Evolutionary conservation across 495 filamentous ascomycete genomes (phyloP).

Genomic region (Daldinia childiae): DNA sequence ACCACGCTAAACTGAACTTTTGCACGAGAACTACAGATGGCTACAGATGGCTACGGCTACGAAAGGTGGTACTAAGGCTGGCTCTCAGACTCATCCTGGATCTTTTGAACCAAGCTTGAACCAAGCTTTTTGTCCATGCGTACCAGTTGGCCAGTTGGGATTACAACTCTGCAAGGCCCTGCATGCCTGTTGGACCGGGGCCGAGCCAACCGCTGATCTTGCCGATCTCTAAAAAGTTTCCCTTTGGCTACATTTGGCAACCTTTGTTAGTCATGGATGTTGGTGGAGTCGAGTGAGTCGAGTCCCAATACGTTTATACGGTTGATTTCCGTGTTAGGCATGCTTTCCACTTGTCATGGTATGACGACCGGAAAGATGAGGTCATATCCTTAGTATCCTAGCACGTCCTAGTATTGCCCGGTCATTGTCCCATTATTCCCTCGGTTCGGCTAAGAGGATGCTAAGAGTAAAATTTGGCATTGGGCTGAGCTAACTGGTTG

Average conservation of each 20-base stretch:
- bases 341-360: constrained; percentile 30
- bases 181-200: constrained; percentile 25
- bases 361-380: constrained; percentile 31
- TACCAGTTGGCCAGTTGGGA: constrained; percentile 32
- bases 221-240: constrained; percentile 31
- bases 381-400: constrained; percentile 20
- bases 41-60: constrained; percentile 17
- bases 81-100: constrained; percentile 33
- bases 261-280: constrained; percentile 11
- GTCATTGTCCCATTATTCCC: constrained; percentile 12
- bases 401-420: not conserved
- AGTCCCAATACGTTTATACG: constrained; percentile 2
- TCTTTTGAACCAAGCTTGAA: constrained; percentile 36
- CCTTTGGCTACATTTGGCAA: not conserved
- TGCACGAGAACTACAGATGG: constrained; percentile 2
- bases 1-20: constrained; percentile 5
- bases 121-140: constrained; percentile 13
- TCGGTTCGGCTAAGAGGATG: constrained; percentile 38
- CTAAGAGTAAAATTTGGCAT: constrained; percentile 16
- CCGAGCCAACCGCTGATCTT: constrained; percentile 32
- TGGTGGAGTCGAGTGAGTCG: constrained; percentile 20
- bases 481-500: constrained; percentile 27
- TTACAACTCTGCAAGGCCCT: constrained; percentile 33
- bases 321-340: constrained; percentile 19
- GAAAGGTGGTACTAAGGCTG: constrained; percentile 12